Base-by-base conservation (phyloP, 2,329 filamentous ascomycete genomes). In the Colletotrichum liaoningense region DNA sequence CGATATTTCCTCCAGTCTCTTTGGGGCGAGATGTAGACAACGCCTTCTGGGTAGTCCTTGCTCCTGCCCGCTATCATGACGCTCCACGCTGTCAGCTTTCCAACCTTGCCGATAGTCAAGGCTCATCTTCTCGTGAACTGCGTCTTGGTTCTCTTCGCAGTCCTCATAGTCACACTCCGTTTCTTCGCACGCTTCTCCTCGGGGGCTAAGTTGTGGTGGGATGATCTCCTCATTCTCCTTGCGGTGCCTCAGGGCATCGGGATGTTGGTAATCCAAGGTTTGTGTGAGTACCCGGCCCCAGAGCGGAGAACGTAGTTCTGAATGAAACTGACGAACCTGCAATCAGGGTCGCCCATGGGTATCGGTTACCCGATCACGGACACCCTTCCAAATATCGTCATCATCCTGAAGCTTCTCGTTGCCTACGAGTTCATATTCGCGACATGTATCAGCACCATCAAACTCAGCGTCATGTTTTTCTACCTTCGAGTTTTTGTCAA, bases 391-490 rank as follows among this genome's bases (percentile, higher is more conserved):
- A 81, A 81, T 63, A 64, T 79, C 7, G 49, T 74, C 7, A 28
- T 75, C 55, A 76, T 79, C 65, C 63, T 74, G 49, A 79, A 82
- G 75, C 77, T 83, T 62, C 81, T 83, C 74, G 78, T 84, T 33
- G 77, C 79, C 6, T 84, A 83, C 76, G 80, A 83, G 68, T 74
- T 85, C 60, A 76, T 83, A 62, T 85, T 82, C 76, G 76, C 81
- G 3, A 75, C 79, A 19, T 78, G 78, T 12, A 79, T 84, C 58
- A 78, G 79, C 70, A 82, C 81, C 35, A 79, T 82, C 71, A 86
- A 86, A 67, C 76, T 84, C 35, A 83, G 81, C 59, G 83, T 86
- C 57, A 57, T 86, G 56, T 77, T 79, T 52, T 85, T 86, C 75
- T 86, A 85, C 71, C 78, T 82, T 22, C 81, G 83, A 11, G 79